phyloP scores from a whole-genome alignment of 2,329 filamentous ascomycete species.

The Coleophoma eucalyptorum region DNA sequence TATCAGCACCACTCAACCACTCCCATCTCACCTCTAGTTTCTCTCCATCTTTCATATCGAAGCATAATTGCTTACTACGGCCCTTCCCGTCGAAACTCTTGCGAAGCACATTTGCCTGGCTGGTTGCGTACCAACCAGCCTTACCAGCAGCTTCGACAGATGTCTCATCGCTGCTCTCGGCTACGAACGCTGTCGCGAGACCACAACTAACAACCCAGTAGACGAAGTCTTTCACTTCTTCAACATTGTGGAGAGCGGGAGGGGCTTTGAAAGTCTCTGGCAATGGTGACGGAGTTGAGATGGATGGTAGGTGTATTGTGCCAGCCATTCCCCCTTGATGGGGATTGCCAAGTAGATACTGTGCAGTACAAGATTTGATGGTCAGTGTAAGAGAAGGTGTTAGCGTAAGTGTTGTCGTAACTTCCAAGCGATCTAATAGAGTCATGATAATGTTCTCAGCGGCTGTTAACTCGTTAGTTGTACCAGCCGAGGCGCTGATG shows the following conservation, averaged over 20 bases:
- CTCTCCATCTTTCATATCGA: neutral
- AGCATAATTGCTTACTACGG: neutral
- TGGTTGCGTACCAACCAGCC: slow-evolving; percentile 10
- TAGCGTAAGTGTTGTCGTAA: slow-evolving; percentile 34
- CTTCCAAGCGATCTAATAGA: slow-evolving; percentile 38
- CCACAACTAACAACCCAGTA: slow-evolving; percentile 19
- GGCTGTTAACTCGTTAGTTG: slow-evolving; percentile 12
- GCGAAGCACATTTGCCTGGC: slow-evolving; percentile 11
- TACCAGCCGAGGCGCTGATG: slow-evolving; percentile 14
- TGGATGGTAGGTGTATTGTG: slow-evolving; percentile 8
- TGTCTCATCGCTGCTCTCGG: neutral
- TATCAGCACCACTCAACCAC: slow-evolving; percentile 1
- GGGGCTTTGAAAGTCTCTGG: slow-evolving; percentile 12
- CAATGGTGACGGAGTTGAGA: slow-evolving; percentile 12
- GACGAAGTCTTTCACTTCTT: slow-evolving; percentile 18
- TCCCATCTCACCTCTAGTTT: slow-evolving; percentile 1
- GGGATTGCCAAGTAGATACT: slow-evolving; percentile 3
- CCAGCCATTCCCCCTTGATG: neutral
- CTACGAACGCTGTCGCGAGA: slow-evolving; percentile 10
- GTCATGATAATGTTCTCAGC: slow-evolving; percentile 35
- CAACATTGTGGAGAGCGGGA: slow-evolving; percentile 6
- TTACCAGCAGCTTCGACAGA: neutral
- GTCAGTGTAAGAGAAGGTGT: slow-evolving; percentile 26
- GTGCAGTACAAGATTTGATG: slow-evolving; percentile 27
- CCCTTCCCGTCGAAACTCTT: neutral